Conservation (phyloP, 2,329 filamentous ascomycete species). For the Hypoxylon sp. region DNA sequence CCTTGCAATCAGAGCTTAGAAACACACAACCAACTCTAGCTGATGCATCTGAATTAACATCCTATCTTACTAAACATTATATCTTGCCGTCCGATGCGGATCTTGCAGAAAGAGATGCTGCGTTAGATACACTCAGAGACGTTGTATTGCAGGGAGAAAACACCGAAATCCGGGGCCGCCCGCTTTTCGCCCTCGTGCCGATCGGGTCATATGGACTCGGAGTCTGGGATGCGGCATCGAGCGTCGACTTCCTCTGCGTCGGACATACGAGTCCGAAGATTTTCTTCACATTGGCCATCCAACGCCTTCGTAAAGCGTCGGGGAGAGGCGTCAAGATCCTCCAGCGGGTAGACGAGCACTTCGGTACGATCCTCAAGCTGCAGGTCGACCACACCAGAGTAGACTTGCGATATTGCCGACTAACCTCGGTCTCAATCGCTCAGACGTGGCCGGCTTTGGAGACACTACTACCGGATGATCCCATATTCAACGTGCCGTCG, state of each 20-base stretch:
- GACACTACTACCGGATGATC: conserved; percentile 61
- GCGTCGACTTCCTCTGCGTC: conserved; percentile 75
- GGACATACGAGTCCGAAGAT: conserved; percentile 69
- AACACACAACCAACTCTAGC: conserved; percentile 50
- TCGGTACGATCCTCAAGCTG: conserved; percentile 74
- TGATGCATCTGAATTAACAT: conserved; percentile 52
- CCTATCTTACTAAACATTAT: conserved; percentile 52
- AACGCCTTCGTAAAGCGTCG: conserved; percentile 63
- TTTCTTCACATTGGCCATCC: conserved; percentile 70
- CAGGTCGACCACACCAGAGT: conserved; percentile 68
- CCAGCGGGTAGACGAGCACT: conserved; percentile 67
- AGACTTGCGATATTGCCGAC: conserved; percentile 73
- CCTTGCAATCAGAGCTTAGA: conserved; percentile 50
- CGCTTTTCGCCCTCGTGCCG: conserved; percentile 65
- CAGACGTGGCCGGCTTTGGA: conserved; percentile 64
- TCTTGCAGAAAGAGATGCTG: conserved; percentile 54
- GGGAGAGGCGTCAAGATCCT: conserved; percentile 61
- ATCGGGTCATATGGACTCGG: conserved; percentile 75
- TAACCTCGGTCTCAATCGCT: conserved; percentile 64
- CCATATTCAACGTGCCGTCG: conserved; percentile 66
- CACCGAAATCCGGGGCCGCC: conserved; percentile 42
- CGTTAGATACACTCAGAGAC: conserved; percentile 59
- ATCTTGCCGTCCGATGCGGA: conserved; percentile 63
- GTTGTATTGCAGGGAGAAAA: conserved; percentile 54
- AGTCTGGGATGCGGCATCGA: conserved; percentile 70